These are phyloP conservation scores for Alternaria viburni DNA, from an alignment of 2,329 filamentous ascomycete species.

Conservation along the genomic window DNA sequence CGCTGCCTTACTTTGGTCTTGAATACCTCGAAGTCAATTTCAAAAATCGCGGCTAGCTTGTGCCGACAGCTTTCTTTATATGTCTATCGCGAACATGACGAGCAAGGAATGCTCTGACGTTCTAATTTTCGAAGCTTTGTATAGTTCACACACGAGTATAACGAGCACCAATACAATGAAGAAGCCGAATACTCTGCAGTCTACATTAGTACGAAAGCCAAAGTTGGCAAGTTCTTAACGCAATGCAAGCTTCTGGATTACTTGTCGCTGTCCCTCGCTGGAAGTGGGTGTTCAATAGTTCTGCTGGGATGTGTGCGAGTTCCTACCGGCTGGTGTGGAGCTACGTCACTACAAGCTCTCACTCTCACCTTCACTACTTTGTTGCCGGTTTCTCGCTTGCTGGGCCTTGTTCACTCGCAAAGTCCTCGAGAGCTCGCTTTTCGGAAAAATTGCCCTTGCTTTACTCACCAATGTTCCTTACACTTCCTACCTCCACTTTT, in stretches of 20 bases:
- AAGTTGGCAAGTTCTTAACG: neutral
- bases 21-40: neutral
- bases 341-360: neutral
- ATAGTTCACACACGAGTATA: neutral
- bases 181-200: neutral
- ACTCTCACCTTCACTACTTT: neutral
- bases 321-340: neutral
- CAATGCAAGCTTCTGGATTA: neutral
- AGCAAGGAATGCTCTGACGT: neutral
- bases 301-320: neutral
- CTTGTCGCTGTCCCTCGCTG: neutral
- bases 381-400: neutral
- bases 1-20: neutral
- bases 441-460: neutral
- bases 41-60: neutral
- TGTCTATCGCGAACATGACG: neutral
- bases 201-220: neutral
- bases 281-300: neutral
- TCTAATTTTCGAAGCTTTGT: neutral
- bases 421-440: neutral
- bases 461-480: neutral
- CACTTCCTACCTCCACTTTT: neutral
- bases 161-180: neutral
- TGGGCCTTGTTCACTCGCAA: neutral
- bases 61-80: neutral